Conservation (phyloP, 2,329 filamentous ascomycete genomes). For the Aureobasidium zeae region DNA sequence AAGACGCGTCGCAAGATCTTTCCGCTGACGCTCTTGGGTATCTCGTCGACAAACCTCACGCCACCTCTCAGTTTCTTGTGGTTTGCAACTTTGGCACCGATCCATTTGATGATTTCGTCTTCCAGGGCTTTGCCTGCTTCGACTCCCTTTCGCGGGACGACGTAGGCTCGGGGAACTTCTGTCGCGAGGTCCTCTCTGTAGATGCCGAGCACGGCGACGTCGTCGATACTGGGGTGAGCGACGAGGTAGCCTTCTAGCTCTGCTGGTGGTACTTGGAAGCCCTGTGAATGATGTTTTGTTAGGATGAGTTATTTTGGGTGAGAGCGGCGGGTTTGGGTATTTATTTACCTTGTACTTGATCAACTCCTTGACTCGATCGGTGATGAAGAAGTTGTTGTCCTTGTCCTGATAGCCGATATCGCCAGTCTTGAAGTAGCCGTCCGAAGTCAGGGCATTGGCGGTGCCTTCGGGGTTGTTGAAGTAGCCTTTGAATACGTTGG, state of each 20-base stretch:
- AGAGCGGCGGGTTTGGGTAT: no score
- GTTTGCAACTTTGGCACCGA: constrained; percentile 37
- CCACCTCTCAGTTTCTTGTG: constrained; percentile 41
- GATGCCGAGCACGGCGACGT: constrained; percentile 39
- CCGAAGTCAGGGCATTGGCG: constrained; percentile 58
- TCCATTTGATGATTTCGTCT: constrained; percentile 35
- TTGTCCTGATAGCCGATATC: constrained; percentile 73
- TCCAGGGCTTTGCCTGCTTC: constrained; percentile 27
- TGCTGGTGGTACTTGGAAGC: constrained; percentile 41
- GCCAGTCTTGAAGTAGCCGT: constrained; percentile 85
- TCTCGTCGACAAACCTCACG: constrained; percentile 38
- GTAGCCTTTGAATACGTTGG: constrained; percentile 73
- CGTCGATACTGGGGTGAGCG: constrained; percentile 34
- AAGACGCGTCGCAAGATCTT: constrained; percentile 41
- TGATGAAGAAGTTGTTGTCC: constrained; percentile 78
- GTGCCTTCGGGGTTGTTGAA: constrained; percentile 65
- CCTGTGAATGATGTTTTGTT: neutral
- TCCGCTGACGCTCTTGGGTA: constrained; percentile 40
- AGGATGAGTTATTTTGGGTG: constrained; percentile 19
- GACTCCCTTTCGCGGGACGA: constrained; percentile 32
- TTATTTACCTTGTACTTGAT: constrained; percentile 55
- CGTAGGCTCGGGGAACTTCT: constrained; percentile 38
- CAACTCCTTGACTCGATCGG: constrained; percentile 68
- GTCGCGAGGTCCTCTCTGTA: constrained; percentile 39
- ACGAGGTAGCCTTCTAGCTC: constrained; percentile 39